Percentiles rank a stretch among this genome's conserved stretches.
These are phyloP conservation scores for Periconia macrospinosa DNA, from an alignment of 2,329 filamentous ascomycete species.

Conservation along the genomic window DNA sequence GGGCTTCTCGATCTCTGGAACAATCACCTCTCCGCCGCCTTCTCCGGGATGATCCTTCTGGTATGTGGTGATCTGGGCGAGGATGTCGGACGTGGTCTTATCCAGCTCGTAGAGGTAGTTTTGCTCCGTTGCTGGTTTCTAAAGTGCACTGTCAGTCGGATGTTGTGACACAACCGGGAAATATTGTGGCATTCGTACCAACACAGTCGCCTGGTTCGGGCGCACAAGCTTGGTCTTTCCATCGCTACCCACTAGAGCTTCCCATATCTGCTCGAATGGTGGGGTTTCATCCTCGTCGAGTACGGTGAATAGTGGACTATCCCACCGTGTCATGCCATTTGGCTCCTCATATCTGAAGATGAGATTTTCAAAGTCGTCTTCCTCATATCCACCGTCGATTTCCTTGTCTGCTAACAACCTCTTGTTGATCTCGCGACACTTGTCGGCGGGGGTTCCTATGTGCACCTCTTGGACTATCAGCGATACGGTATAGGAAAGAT, in stretches of 20 bases:
- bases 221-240: slow-evolving; percentile 68
- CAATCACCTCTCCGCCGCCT: slow-evolving; percentile 60
- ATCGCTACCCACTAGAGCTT: slow-evolving; percentile 62
- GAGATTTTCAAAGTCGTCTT: slow-evolving; percentile 74
- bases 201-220: slow-evolving; percentile 76
- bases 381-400: slow-evolving; percentile 52
- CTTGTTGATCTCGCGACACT: slow-evolving; percentile 63
- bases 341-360: slow-evolving; percentile 85
- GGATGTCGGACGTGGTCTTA: slow-evolving; percentile 74
- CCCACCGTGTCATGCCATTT: slow-evolving; percentile 82
- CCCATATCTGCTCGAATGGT: slow-evolving; percentile 74
- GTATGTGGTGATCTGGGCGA: slow-evolving; percentile 69
- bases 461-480: slow-evolving; percentile 55
- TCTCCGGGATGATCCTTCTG: slow-evolving; percentile 66
- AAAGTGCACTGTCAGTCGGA: slow-evolving; percentile 3
- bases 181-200: slow-evolving; percentile 39
- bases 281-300: slow-evolving; percentile 72
- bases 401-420: slow-evolving; percentile 51
- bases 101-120: slow-evolving; percentile 83
- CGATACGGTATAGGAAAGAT: not conserved
- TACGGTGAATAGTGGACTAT: slow-evolving; percentile 78
- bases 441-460: slow-evolving; percentile 58
- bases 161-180: not conserved
- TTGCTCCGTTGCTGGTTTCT: slow-evolving; percentile 62
- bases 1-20: slow-evolving; percentile 57